A percentile compares a stretch with the other conserved stretches of the same genome.
Evolutionary conservation across 768 basidiomycete species (phyloP).

Genomic region (Tricholoma saponaceum): DNA sequence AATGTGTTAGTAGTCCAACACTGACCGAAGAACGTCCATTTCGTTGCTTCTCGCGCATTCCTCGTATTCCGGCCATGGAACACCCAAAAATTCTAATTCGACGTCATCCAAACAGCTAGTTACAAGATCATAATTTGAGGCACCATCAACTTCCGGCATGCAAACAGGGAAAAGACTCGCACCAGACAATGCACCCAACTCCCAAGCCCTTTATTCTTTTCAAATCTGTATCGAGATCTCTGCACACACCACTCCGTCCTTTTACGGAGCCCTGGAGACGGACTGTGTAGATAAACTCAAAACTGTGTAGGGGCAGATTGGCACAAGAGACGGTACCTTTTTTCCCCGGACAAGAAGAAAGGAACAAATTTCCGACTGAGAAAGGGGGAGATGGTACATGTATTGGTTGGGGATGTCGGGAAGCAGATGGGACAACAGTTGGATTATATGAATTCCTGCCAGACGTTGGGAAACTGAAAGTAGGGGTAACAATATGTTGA

Average conservation of each 20-base stretch:
- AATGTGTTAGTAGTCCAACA: constrained; percentile 20
- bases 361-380: constrained; percentile 75
- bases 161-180: constrained; percentile 14
- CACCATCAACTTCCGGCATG: not conserved
- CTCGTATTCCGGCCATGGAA: constrained; percentile 78
- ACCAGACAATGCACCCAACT: constrained; percentile 84
- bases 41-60: constrained; percentile 55
- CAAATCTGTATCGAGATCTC: constrained; percentile 78
- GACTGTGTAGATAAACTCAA: constrained; percentile 34
- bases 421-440: not conserved
- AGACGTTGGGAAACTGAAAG: not conserved
- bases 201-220: constrained; percentile 68
- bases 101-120: constrained; percentile 78
- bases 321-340: constrained; percentile 50
- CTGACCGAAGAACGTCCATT: constrained; percentile 72
- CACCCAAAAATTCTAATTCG: constrained; percentile 84
- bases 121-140: not conserved
- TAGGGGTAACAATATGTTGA: not conserved
- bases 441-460: not conserved
- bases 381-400: constrained; percentile 15
- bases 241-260: constrained; percentile 77
- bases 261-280: constrained; percentile 71
- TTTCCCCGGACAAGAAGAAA: constrained; percentile 95
- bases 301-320: not conserved
- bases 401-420: not conserved